These are phyloP conservation scores for Oryza punctata DNA, from an alignment of 176 grass and related monocot species.

Conservation along the genomic window DNA sequence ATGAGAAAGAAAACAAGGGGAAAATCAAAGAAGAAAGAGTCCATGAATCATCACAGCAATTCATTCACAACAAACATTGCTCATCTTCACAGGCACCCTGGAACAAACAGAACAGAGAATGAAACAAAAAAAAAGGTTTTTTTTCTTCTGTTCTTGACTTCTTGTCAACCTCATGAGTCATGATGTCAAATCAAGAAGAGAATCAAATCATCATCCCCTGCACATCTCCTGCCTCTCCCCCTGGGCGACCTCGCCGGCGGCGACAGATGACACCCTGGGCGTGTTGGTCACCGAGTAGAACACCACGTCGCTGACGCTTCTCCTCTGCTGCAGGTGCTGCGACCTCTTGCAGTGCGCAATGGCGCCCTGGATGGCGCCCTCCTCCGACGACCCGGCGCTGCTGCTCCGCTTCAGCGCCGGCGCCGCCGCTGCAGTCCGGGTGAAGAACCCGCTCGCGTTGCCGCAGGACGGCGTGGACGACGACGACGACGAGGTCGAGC, in stretches of 20 bases:
- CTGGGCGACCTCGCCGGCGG: conserved; percentile 43
- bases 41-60: conserved; percentile 17
- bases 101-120: neutral
- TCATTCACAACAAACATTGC: conserved; percentile 39
- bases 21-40: neutral
- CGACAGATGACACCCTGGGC: conserved; percentile 50
- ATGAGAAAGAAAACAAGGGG: neutral
- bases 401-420: conserved; percentile 65
- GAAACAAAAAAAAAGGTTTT: neutral
- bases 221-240: conserved; percentile 62
- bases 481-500: conserved; percentile 47
- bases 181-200: neutral
- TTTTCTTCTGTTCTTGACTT: conserved; percentile 2
- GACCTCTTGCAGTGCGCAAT: conserved; percentile 94
- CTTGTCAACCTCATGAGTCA: neutral
- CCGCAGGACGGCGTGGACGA: conserved; percentile 56
- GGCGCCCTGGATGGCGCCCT: conserved; percentile 82
- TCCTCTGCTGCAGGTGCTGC: conserved; percentile 44
- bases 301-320: conserved; percentile 61
- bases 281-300: conserved; percentile 58
- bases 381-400: conserved; percentile 70
- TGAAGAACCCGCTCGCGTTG: conserved; percentile 43
- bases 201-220: conserved; percentile 50
- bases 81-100: conserved; percentile 36
- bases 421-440: neutral